These are phyloP conservation scores for Aspergillus pseudoterreus DNA, from an alignment of 2,329 filamentous ascomycete genomes.

Conservation along the genomic window DNA sequence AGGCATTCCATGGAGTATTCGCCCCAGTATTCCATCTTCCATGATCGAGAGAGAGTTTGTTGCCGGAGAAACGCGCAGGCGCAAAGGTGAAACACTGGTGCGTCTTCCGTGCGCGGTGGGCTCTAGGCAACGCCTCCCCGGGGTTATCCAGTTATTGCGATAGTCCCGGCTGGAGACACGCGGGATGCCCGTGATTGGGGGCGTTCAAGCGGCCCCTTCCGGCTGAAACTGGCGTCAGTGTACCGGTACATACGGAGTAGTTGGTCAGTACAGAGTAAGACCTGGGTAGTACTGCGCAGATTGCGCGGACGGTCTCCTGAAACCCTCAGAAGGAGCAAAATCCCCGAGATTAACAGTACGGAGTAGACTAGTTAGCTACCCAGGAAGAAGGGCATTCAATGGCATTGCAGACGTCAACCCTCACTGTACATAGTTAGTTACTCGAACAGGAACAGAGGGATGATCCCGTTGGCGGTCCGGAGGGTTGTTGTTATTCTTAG, in stretches of 20 bases:
- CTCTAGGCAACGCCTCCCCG: neutral
- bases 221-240: neutral
- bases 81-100: constrained; percentile 14
- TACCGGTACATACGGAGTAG: neutral
- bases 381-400: no score
- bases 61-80: constrained; percentile 20
- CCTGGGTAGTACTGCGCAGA: no score
- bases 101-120: neutral
- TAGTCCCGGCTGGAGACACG: constrained; percentile 1
- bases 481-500: neutral
- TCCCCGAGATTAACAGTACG: no score
- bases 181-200: neutral
- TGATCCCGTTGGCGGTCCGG: neutral
- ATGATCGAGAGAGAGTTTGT: constrained; percentile 8
- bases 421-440: no score
- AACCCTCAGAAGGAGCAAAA: no score
- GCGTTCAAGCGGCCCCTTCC: neutral
- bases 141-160: neutral
- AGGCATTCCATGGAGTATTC: neutral
- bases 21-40: no score
- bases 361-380: no score
- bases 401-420: no score
- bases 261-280: neutral
- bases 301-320: no score
- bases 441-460: no score